phyloP scores from a whole-genome alignment of 208 protist species.

The Leishmania tropica region DNA sequence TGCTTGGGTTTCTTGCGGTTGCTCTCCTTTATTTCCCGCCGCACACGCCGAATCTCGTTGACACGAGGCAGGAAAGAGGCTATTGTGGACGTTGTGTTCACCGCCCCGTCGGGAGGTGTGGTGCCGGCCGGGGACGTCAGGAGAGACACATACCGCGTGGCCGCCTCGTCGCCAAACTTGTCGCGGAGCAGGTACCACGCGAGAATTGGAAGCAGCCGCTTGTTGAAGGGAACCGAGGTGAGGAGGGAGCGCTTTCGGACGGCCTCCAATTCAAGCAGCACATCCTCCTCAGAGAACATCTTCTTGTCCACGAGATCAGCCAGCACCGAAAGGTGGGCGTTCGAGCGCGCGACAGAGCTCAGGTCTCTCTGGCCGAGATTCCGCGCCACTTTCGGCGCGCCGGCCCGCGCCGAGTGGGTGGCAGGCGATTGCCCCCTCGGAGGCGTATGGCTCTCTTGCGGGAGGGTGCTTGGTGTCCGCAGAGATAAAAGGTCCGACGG shows the following conservation, averaged over 20 bases:
- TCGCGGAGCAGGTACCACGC: conserved; percentile 46
- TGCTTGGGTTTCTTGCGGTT: conserved; percentile 28
- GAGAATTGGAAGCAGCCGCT: conserved; percentile 43
- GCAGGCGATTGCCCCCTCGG: not conserved
- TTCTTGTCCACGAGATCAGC: conserved; percentile 43
- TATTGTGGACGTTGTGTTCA: not conserved
- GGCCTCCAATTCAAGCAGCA: conserved; percentile 52
- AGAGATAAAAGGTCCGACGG: conserved; percentile 10
- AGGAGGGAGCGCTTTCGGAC: conserved; percentile 46
- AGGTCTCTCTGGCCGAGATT: conserved; percentile 10
- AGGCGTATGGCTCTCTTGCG: not conserved
- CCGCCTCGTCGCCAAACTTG: conserved; percentile 37
- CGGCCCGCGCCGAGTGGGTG: no score
- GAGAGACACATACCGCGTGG: conserved; percentile 28
- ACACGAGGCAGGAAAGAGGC: conserved; percentile 42
- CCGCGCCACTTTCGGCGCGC: not conserved
- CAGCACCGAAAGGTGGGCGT: conserved; percentile 43
- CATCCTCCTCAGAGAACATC: conserved; percentile 47
- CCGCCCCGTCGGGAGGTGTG: conserved; percentile 3
- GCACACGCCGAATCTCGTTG: conserved; percentile 37
- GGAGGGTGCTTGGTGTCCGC: not conserved
- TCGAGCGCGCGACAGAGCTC: conserved; percentile 24
- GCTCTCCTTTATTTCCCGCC: conserved; percentile 22
- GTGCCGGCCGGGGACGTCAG: conserved; percentile 11
- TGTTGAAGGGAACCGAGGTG: conserved; percentile 52